Evolutionary conservation across 805 yeast genomes (phyloP), one percentile per base, ranked within the genome.

Genomic region (Wickerhamiella parazyma): DNA sequence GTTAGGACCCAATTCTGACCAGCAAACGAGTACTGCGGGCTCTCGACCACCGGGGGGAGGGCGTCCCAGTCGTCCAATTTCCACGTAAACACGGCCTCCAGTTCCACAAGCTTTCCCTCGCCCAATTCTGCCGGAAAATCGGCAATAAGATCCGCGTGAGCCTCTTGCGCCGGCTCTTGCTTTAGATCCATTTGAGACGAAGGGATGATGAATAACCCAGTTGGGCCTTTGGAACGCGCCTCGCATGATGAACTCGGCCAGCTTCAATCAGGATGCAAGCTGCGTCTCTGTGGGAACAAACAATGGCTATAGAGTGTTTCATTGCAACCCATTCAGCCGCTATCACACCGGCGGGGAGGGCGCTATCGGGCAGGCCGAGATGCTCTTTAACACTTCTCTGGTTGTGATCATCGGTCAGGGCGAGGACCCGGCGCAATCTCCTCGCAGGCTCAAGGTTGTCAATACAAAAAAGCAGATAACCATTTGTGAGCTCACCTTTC

Each of bases 401-500:
- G 73, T 91, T 19, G 95, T 94, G 0, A 65, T 84, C 6, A 94
- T 84, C 2, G 89, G 86, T 6, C 64, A 75, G 41, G 89, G 87
- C 2, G 83, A 78, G 44, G 79, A 73, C 49, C 77, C 81, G 4
- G 53, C 69, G 2, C 53, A 58, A 41, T 69, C 76, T 14, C 93
- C 94, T n/a, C 69, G 95, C 48, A 75, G 86, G 50, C 69, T 89
- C 47, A 77, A 78, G 55, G 77, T 89, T 43, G 68, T 87, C 45
- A 91, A 91, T 63, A 83, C 95, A 1, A 84, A 83, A 58, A 56
- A 54, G 17, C 72, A 73, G 47, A 63, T 78, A 1, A 68, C 73
- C 2, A 85, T 89, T 16, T 89, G 97, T 62, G 97, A 89, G 56
- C 66, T 89, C 51, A 75, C 89, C 0, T 91, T 86, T 60, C 89